Evolutionary conservation across 495 filamentous ascomycete species (phyloP), one percentile per base, ranked within the genome.

Genomic region (Aspergillus haitiensis): DNA sequence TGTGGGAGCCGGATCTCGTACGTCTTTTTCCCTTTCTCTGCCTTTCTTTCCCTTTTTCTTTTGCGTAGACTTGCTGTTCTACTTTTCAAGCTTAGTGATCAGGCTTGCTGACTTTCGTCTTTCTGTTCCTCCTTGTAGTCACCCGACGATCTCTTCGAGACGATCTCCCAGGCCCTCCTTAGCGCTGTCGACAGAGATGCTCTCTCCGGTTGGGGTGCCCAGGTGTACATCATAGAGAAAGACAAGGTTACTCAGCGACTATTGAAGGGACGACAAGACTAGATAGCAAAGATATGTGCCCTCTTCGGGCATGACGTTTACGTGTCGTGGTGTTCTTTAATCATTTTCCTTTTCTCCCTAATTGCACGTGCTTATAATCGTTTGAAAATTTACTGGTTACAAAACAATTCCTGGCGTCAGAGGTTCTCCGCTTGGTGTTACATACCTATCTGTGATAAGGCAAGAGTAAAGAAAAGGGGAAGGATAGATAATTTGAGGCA

Each of bases 181-280:
- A 97, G 93, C 75, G 93, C 92, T 35, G 92, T 98, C 34, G 94
- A 98, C 75, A 81, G 94, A 74, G 94, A 98, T 74, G 94, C 94
- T 48, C 80, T 98, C 48, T 96, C 93, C 10, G 94, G 94, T 64
- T 98, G 94, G 94, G 94, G 94, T 70, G 94, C 94, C 36, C 91
- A 98, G 67, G 94, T 98, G 62, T 98, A 97, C 76, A 92, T 98
- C 65, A 94, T 98, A 75, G 95, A 98, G 83, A 98, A 98, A 83
- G 92, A 96, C 76, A 98, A 98, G 86, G 92, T 98, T 44, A 97
- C 93, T 68, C 96, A 98, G 88, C 83, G 94, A 70, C 83, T 98
- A 82, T 76, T 98, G 70, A 98, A 98, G 85, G 93, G 94, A 73
- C 78, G 86, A 72, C 86, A 89, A 72, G 86, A 89, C 69, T 87